These are phyloP conservation scores for Fagus crenata DNA, from an alignment of 306 rosid species.

Conservation along the genomic window DNA sequence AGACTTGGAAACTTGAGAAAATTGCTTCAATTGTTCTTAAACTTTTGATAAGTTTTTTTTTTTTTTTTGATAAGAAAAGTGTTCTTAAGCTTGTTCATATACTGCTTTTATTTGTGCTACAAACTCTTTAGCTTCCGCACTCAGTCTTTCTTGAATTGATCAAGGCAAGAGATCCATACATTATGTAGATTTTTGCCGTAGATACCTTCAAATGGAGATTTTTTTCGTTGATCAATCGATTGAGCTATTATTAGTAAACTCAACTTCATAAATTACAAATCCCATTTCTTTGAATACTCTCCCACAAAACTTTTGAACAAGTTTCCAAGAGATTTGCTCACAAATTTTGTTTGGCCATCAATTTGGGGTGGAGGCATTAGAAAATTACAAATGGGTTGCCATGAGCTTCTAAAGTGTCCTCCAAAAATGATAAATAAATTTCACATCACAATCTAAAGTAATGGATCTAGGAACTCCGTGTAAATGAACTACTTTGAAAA, in stretches of 20 bases:
- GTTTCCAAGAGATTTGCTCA: background rate
- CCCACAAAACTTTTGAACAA: background rate
- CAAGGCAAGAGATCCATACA: background rate
- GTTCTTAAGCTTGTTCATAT: background rate
- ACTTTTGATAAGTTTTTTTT: background rate
- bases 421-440: constrained; percentile 10
- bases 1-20: background rate
- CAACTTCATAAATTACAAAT: background rate
- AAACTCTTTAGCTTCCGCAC: background rate
- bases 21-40: background rate
- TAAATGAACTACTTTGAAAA: background rate
- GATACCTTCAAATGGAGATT: background rate
- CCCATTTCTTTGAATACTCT: background rate
- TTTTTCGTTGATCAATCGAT: background rate
- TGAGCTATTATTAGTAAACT: background rate
- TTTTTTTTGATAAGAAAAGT: background rate
- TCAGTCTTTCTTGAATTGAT: background rate
- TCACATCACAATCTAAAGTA: constrained; percentile 4
- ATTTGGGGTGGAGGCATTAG: background rate
- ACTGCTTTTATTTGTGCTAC: background rate
- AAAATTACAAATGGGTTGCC: background rate
- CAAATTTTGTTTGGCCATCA: background rate
- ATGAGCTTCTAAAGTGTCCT: background rate
- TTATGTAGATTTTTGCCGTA: background rate
- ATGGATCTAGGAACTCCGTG: constrained; percentile 9